A percentile compares a stretch with the other conserved stretches of the same genome.
phyloP scores from a whole-genome alignment of 768 basidiomycete genomes.

The Hirschioporus abietinus region DNA sequence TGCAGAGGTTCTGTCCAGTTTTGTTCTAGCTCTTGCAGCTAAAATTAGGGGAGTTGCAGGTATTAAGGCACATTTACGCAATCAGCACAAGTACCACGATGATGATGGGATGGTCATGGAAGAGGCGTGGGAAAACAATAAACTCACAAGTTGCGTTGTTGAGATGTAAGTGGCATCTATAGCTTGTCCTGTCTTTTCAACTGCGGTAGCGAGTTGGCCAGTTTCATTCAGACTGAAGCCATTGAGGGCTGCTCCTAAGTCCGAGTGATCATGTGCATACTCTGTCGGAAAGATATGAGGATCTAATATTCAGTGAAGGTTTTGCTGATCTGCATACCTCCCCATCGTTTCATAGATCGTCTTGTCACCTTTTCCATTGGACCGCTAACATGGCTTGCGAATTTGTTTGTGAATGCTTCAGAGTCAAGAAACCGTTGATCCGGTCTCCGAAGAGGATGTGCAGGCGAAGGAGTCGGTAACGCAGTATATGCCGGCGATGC shows the following conservation, averaged over 20 bases:
- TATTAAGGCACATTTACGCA: not conserved
- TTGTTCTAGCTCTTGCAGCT: slow-evolving; percentile 93
- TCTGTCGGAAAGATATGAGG: slow-evolving; percentile 37
- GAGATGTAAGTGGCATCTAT: slow-evolving; percentile 91
- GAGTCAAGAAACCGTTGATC: slow-evolving; percentile 96
- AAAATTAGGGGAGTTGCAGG: slow-evolving; percentile 1
- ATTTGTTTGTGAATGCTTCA: slow-evolving; percentile 93
- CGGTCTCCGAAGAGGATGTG: slow-evolving; percentile 84
- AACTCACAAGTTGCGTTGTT: slow-evolving; percentile 77
- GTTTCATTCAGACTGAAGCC: slow-evolving; percentile 89
- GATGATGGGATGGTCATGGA: not conserved
- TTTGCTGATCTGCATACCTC: slow-evolving; percentile 47
- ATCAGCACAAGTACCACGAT: not conserved
- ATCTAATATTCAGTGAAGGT: slow-evolving; percentile 10
- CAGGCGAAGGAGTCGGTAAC: slow-evolving; percentile 84
- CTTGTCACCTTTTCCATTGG: slow-evolving; percentile 97
- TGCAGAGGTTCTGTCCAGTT: slow-evolving; percentile 95
- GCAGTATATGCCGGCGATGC: slow-evolving; percentile 72
- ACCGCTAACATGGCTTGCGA: slow-evolving; percentile 84
- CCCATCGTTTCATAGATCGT: slow-evolving; percentile 89
- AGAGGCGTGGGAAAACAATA: slow-evolving; percentile 4
- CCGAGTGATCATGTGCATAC: slow-evolving; percentile 79
- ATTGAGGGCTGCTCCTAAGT: slow-evolving; percentile 88
- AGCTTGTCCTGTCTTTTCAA: slow-evolving; percentile 97
- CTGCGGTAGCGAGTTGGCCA: slow-evolving; percentile 66